Base-by-base conservation (phyloP, 768 basidiomycete genomes). In the Lentinula aciculospora region DNA sequence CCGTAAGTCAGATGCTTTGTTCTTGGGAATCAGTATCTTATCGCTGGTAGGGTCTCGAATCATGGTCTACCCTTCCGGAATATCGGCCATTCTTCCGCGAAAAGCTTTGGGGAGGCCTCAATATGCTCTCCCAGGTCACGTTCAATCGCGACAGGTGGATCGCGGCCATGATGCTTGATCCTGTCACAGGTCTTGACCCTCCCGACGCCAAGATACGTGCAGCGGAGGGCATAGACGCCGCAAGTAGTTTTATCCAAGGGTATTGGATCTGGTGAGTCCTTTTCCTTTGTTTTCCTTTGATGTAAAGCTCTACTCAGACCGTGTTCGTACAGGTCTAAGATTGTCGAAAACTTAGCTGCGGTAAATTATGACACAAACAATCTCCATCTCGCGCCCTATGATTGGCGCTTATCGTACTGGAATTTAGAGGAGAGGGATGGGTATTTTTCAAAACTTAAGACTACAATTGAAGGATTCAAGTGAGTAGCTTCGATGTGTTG, bases 301-400 rank as follows among this genome's bases (percentile, higher is more conserved):
- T 19, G n/a, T 21, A 6, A 57, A 48, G 10, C 42, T 32, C 53
- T 46, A 23, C 39, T 28, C 13, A 45, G n/a, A 27, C 15, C 39
- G 9, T 36, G 19, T 54, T 19, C 13, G 44, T 36, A 42, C 45
- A 89, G 89, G 89, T 85, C 88, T 1, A 94, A 95, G 70, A 90
- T 97, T 53, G 84, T 98, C 9, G 91, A 98, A 71, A 98, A 99
- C 63, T 79, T 98, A 2, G 94, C 96, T 0, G 92, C 88, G 1
- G 81, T 98, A 19, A 89, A 88, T 65, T 98, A 98, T 65, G 95
- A 98, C 64, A 89, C 91, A 0, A 92, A 94, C 64, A 94, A 94
- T 63, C 72, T 95, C 32, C 78, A 85, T 66, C 78, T 93, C 3
- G 89, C 90, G 1, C 83, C 91, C 13, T 97, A 97, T 65, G 94